phyloP scores from a whole-genome alignment of 1,284 basidiomycete species.

The Puccinia horiana region DNA sequence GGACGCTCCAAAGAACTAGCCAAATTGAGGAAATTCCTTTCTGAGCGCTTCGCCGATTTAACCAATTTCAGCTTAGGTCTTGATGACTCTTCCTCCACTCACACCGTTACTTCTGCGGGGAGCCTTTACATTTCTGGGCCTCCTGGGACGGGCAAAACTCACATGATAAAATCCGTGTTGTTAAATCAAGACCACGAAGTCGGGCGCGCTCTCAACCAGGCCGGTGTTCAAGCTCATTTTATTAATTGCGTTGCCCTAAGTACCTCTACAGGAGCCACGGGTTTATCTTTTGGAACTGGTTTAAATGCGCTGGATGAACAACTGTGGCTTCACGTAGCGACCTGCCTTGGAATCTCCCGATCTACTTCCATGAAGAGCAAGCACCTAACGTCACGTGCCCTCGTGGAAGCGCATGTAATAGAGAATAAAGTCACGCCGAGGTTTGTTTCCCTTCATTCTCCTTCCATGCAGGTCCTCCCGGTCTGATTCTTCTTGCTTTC shows the following conservation, averaged over 20 bases:
- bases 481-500: constrained; percentile 34
- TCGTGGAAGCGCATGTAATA: constrained; percentile 24
- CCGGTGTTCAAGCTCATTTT: constrained; percentile 54
- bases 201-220: constrained; percentile 20
- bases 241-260: constrained; percentile 60
- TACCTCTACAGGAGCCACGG: constrained; percentile 53
- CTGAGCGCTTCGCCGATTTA: constrained; percentile 16
- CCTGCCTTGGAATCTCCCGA: constrained; percentile 12
- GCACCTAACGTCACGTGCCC: constrained; percentile 5
- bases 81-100: not conserved
- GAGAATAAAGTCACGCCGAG: constrained; percentile 18
- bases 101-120: not conserved
- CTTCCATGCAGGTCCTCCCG: constrained; percentile 7
- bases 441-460: not conserved
- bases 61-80: not conserved
- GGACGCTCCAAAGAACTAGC: constrained; percentile 28
- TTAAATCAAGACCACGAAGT: constrained; percentile 52
- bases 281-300: constrained; percentile 51
- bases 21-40: constrained; percentile 25
- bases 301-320: constrained; percentile 37
- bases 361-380: constrained; percentile 5
- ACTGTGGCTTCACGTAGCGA: constrained; percentile 35
- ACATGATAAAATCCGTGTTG: constrained; percentile 58
- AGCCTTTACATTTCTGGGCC: constrained; percentile 60
- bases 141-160: constrained; percentile 61